These are phyloP conservation scores for Phialemoniopsis sp. DNA, from an alignment of 2,329 filamentous ascomycete genomes.

Conservation along the genomic window DNA sequence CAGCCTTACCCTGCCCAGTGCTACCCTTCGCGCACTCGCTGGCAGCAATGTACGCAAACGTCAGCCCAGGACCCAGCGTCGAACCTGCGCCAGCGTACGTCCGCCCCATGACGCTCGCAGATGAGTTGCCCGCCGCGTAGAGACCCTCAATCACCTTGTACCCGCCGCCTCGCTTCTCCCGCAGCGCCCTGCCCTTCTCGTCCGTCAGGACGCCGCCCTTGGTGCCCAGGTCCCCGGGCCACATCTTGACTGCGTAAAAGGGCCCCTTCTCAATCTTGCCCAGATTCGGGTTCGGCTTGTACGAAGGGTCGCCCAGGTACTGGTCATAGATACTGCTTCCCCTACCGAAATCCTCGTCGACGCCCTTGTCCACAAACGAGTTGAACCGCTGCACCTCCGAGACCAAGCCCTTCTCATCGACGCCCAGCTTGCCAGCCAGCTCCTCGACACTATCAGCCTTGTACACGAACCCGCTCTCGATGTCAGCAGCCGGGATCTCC, in stretches of 20 bases:
- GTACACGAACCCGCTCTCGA: conserved; percentile 15
- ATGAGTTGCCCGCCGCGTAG: conserved; percentile 26
- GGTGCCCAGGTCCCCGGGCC: conserved; percentile 30
- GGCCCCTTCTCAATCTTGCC: conserved; percentile 18
- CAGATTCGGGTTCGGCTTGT: conserved; percentile 24
- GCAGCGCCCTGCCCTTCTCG: conserved; percentile 19
- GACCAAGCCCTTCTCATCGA: conserved; percentile 12
- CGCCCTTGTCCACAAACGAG: conserved; percentile 17
- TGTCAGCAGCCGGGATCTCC: conserved; percentile 10
- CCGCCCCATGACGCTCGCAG: conserved; percentile 25
- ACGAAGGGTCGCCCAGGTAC: conserved; percentile 23
- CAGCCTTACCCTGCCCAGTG: background rate
- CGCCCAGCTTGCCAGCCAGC: conserved; percentile 17
- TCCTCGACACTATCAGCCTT: conserved; percentile 16
- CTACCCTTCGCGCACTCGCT: conserved; percentile 2
- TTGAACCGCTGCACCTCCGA: conserved; percentile 22
- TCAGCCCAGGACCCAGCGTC: conserved; percentile 28
- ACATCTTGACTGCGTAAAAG: conserved; percentile 26
- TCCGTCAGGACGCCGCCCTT: conserved; percentile 30
- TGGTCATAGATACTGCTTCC: too few relatives aligned
- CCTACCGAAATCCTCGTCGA: conserved; percentile 26
- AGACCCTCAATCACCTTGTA: conserved; percentile 19
- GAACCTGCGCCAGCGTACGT: conserved; percentile 26
- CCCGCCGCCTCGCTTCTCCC: background rate
- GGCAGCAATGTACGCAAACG: conserved; percentile 24